These are phyloP conservation scores for Plasmodium adleri DNA, from an alignment of 169 alveolate genomes.

Conservation along the genomic window DNA sequence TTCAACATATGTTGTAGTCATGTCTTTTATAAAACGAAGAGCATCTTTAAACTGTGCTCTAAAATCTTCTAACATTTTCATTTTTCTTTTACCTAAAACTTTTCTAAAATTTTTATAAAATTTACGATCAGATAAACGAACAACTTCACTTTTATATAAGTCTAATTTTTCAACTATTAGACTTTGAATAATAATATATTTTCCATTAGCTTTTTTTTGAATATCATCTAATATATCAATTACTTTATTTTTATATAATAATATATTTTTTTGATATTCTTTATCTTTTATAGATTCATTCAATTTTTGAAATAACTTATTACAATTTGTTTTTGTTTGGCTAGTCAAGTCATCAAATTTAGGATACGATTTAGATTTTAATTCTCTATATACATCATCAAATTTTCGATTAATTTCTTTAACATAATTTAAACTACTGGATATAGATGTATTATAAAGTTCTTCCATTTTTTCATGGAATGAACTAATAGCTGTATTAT, in stretches of 20 bases:
- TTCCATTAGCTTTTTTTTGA: constrained; percentile 13
- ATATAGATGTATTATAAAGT: neutral
- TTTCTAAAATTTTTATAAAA: constrained; percentile 53
- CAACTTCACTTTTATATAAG: constrained; percentile 2
- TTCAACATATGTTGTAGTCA: constrained; percentile 40
- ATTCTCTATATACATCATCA: neutral
- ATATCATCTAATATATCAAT: constrained; percentile 5
- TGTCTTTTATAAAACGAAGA: constrained; percentile 29
- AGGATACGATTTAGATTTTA: neutral
- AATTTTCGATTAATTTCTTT: neutral
- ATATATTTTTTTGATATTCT: constrained; percentile 27
- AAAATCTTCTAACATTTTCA: constrained; percentile 13
- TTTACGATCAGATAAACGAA: neutral
- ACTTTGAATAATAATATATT: constrained; percentile 9
- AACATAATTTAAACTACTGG: neutral
- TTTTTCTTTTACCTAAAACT: constrained; percentile 7
- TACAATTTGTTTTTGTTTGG: neutral
- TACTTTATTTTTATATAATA: constrained; percentile 16
- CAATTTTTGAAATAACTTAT: constrained; percentile 11
- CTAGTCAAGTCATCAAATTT: constrained; percentile 9
- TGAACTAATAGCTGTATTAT: neutral
- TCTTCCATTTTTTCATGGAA: neutral
- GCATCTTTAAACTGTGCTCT: constrained; percentile 18
- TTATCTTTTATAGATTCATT: constrained; percentile 4
- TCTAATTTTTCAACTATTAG: neutral